Percentiles rank a stretch among this genome's conserved stretches.
phyloP scores from a whole-genome alignment of 2,329 filamentous ascomycete genomes.

The Aspergillus intermedius region DNA sequence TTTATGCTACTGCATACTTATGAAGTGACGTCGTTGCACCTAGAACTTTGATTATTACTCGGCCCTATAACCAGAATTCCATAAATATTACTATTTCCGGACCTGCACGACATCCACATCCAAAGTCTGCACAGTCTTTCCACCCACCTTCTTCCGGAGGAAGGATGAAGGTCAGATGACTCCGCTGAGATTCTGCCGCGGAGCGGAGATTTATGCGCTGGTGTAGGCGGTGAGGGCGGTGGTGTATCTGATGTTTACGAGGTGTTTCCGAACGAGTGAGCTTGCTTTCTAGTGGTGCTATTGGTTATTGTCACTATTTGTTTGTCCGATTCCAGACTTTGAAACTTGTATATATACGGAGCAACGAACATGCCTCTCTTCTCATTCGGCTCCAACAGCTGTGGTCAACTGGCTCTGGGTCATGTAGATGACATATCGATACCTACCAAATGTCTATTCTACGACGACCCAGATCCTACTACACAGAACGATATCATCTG shows the following conservation, averaged over 20 bases:
- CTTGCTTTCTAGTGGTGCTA: no score
- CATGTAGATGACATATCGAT: constrained; percentile 65
- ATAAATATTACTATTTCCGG: no score
- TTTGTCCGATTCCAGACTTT: no score
- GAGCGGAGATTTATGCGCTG: neutral
- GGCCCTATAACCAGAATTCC: no score
- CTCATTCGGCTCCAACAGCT: constrained; percentile 70
- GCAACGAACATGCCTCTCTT: constrained; percentile 46
- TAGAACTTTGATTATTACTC: no score
- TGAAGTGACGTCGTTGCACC: no score
- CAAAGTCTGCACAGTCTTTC: neutral
- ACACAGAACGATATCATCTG: constrained; percentile 19
- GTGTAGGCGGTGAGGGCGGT: neutral
- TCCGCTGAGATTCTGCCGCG: neutral
- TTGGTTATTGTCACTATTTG: no score
- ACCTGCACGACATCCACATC: no score
- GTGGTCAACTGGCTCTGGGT: constrained; percentile 65
- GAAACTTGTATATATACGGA: neutral
- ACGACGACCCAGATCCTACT: constrained; percentile 30
- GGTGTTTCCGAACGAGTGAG: neutral
- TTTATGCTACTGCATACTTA: no score
- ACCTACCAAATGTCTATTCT: constrained; percentile 58
- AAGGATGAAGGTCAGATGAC: neutral
- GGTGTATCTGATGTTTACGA: neutral
- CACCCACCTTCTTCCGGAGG: neutral